Conservation (phyloP, 495 filamentous ascomycete genomes). For the Penicillium ochrochloron region DNA sequence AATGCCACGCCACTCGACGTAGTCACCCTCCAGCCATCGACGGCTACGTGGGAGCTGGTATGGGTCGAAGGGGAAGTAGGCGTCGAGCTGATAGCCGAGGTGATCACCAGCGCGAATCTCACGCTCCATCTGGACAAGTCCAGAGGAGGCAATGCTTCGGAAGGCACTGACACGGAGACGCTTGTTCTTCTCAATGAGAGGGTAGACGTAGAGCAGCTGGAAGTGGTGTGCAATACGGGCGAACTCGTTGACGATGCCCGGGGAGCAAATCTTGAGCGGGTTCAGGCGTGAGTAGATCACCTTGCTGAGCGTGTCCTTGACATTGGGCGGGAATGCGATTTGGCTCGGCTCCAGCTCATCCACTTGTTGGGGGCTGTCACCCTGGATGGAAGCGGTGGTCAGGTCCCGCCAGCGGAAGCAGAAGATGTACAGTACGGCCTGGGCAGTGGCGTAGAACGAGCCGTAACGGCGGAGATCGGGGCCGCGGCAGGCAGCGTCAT, state of each 20-base stretch:
- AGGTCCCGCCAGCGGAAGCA: conserved; percentile 98
- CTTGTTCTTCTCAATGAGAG: conserved; percentile 90
- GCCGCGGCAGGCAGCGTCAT: conserved; percentile 71
- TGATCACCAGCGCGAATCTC: conserved; percentile 67
- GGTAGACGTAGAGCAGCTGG: conserved; percentile 83
- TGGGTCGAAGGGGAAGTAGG: conserved; percentile 97
- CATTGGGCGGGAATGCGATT: conserved; percentile 70
- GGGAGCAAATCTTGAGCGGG: conserved; percentile 95
- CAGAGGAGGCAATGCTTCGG: conserved; percentile 41
- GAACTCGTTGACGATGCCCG: conserved; percentile 86
- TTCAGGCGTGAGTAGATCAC: conserved; percentile 88
- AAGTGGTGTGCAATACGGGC: conserved; percentile 84
- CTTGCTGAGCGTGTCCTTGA: conserved; percentile 71
- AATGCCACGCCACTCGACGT: conserved; percentile 80
- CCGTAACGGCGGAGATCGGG: conserved; percentile 83
- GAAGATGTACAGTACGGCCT: conserved; percentile 92
- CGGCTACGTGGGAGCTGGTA: conserved; percentile 85
- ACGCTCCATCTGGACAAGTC: conserved; percentile 55
- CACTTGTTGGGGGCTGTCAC: conserved; percentile 53
- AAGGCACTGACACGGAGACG: conserved; percentile 71
- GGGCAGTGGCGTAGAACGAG: conserved; percentile 85
- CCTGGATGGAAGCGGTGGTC: conserved; percentile 58
- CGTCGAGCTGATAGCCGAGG: conserved; percentile 79
- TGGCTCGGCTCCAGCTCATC: conserved; percentile 63
- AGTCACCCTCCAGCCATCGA: conserved; percentile 83